phyloP scores from a whole-genome alignment of 1,284 basidiomycete species.

The Sporisorium exsertum region DNA sequence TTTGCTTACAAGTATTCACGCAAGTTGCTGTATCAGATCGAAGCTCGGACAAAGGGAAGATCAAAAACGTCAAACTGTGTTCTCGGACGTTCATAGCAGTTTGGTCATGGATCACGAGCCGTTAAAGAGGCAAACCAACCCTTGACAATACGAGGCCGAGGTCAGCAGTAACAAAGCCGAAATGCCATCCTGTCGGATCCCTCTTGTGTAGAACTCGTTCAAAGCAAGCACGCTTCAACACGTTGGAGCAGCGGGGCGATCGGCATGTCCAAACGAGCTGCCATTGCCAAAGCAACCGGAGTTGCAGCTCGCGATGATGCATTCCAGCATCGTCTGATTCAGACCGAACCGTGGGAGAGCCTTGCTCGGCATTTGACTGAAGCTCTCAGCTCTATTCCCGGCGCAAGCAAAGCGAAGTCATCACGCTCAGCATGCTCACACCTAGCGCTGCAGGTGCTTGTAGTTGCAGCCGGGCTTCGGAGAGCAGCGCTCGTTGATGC shows the following conservation, averaged over 20 bases:
- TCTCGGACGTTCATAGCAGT: background rate
- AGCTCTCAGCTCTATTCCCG: slow-evolving; percentile 1
- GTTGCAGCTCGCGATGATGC: background rate
- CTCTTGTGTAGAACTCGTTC: background rate
- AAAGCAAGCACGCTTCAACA: background rate
- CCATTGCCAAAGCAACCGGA: slow-evolving; percentile 13
- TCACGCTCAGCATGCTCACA: slow-evolving; percentile 20
- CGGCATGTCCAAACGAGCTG: slow-evolving; percentile 10
- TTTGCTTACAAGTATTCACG: too few relatives aligned
- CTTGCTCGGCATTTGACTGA: background rate
- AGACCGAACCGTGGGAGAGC: background rate
- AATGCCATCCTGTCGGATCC: background rate
- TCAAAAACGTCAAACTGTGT: background rate
- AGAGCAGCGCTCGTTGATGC: slow-evolving; percentile 34
- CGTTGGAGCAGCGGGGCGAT: background rate
- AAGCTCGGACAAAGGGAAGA: too few relatives aligned
- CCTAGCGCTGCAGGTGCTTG: slow-evolving; percentile 24
- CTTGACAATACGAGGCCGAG: background rate
- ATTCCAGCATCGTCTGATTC: slow-evolving; percentile 1
- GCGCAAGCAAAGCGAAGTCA: slow-evolving; percentile 1
- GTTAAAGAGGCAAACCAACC: background rate
- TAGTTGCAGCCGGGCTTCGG: slow-evolving; percentile 22
- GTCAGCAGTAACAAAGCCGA: background rate
- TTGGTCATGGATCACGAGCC: background rate
- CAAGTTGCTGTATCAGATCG: too few relatives aligned